These are phyloP conservation scores for Apiospora phragmitis DNA, from an alignment of 2,329 filamentous ascomycete genomes.

Conservation along the genomic window DNA sequence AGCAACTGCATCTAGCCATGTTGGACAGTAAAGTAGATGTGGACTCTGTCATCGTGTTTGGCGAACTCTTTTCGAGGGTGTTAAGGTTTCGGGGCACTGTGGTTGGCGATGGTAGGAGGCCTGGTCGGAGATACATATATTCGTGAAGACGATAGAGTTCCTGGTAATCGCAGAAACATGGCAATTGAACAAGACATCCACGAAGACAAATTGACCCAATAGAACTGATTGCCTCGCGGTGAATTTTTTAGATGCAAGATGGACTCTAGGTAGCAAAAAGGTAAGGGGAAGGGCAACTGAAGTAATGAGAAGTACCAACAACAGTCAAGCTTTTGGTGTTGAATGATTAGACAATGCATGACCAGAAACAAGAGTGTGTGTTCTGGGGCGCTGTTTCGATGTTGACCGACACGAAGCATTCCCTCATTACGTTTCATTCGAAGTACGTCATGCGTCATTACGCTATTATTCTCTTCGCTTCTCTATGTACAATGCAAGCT, in stretches of 20 bases:
- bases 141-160: background rate
- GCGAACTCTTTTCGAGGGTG: rapidly evolving
- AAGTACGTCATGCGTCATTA: no score
- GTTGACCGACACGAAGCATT: no score
- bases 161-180: background rate
- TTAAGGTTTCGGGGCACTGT: background rate
- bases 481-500: background rate
- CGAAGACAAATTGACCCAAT: background rate
- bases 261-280: background rate
- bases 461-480: background rate
- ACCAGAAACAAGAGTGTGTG: no score
- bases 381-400: no score
- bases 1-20: background rate
- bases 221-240: background rate
- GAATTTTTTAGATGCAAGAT: background rate
- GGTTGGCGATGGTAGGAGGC: background rate
- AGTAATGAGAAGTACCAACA: no score
- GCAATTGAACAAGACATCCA: background rate
- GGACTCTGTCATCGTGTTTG: background rate
- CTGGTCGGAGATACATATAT: background rate
- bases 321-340: no score
- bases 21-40: background rate
- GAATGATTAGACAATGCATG: no score
- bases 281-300: no score
- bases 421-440: no score